Base-by-base conservation (phyloP, 2,329 filamentous ascomycete species). In the Penicillium freii region DNA sequence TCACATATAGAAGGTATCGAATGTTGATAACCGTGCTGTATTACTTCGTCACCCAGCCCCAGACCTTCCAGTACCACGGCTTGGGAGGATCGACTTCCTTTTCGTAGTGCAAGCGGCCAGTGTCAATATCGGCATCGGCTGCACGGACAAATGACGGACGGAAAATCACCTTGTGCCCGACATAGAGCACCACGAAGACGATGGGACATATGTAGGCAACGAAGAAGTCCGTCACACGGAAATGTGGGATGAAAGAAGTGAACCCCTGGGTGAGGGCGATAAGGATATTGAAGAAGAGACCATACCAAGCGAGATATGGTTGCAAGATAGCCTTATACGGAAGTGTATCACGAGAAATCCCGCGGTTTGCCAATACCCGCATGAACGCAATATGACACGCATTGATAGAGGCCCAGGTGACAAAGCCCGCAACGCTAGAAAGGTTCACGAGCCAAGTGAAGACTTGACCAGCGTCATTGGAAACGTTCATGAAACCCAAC, bases 251-350 rank as follows among this genome's bases (percentile, higher is more conserved):
- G 67, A 89, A 89, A 10, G 82, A 80, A 9, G 84, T 84, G 73
- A 89, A 90, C 4, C 87, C 87, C 66, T 86, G 86, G 0, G 87
- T 89, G 25, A 90, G 59, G 45, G 85, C 79, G 61, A 90, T 85
- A 46, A 89, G 72, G 2, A 83, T 61, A 70, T 82, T 87, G 75
- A 88, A 87, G 70, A 86, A 82, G 1, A 89, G 75, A 2, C 87
- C 87, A 64, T 87, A 88, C 73, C 79, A 86, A 0, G 86, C 81
- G 36, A 88, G 77, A 65, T 78, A 89, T 0, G 87, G 87, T 73
- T 89, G 85, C 48, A 82, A 72, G 7, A 83, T 78, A 1, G 86
- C 84, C 31, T 75, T 76, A 72, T 87, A 90, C 0, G 85, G 84
- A 9, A 89, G 77, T 3, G 75, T 73, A 36, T 77, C 76, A 17